phyloP scores from a whole-genome alignment of 164 flowering plant genomes.

The Platanus orientalis region DNA sequence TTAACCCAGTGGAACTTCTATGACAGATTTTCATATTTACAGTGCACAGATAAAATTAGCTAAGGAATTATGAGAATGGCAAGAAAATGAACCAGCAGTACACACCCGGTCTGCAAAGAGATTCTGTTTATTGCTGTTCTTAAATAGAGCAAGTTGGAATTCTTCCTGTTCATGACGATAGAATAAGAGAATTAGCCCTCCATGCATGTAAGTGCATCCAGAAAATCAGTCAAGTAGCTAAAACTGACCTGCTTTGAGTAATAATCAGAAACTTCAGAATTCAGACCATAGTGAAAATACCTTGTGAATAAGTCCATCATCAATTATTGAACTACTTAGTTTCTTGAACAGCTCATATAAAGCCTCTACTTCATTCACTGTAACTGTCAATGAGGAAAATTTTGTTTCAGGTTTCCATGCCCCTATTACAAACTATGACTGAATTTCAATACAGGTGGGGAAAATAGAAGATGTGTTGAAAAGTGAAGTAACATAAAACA shows the following conservation, averaged over 20 bases:
- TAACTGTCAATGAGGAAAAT: slow-evolving; percentile 43
- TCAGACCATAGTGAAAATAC: slow-evolving; percentile 22
- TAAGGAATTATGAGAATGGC: not conserved
- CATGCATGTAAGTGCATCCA: not conserved
- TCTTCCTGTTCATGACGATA: slow-evolving; percentile 55
- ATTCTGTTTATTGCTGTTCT: slow-evolving; percentile 43
- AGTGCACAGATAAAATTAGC: not conserved
- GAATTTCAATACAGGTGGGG: not conserved
- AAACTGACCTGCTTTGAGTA: not conserved
- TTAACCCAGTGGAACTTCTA: not conserved
- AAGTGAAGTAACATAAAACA: not conserved
- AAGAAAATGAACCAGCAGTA: not conserved
- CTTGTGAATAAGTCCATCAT: slow-evolving; percentile 80
- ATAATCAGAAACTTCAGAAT: not conserved
- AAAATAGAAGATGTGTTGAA: not conserved
- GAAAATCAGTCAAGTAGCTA: not conserved
- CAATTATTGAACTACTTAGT: slow-evolving; percentile 67
- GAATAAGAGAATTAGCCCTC: not conserved
- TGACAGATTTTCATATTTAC: not conserved
- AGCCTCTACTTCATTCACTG: slow-evolving; percentile 81
- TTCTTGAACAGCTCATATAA: slow-evolving; percentile 65
- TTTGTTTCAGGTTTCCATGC: not conserved
- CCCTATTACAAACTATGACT: not conserved
- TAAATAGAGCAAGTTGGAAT: slow-evolving; percentile 68
- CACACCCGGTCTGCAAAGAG: slow-evolving; percentile 77